Base-by-base conservation (phyloP, 2,329 filamentous ascomycete genomes). In the Botrytis medusae region DNA sequence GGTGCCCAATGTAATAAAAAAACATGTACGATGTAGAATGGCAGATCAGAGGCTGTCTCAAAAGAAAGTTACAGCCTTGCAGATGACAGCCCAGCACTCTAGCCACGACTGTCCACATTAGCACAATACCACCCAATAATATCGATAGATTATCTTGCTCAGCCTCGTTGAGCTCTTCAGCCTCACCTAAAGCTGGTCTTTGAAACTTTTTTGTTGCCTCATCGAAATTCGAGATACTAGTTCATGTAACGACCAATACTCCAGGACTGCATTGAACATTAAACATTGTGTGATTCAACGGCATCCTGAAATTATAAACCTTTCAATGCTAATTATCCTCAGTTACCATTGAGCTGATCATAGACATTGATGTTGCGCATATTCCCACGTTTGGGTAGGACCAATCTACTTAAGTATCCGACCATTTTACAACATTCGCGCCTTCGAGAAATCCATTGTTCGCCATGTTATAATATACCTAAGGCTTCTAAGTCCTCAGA, bases 361-460 rank as follows among this genome's bases (percentile, higher is more conserved):
- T 40, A 68, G 9, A 22, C 22, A 67, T 78, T 77, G 57, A 78
- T 78, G 77, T 78, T 78, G 67, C 77, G 77, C 67, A n/a, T 75
- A 46, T 48, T 57, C 16, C 59, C 37, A 40, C 37, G 44, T 44
- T 40, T 74, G 34, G 73, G 65, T 67, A 76, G 74, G 76, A 63
- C 72, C 59, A 67, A 72, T 51, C 73, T 74, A 57, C 67, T 69
- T 51, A 46, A 46, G 62, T 54, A 22, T 57, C 46, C 46, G 37
- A 40, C 51, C 16, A 46, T 34, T 32, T 46, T 57, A 51, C 40
- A 65, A 32, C 69, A 42, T 51, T 48, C 29, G 14, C 48, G 34
- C 8, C 54, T 51, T 54, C 60, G 34, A 32, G 44, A 25, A 34
- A 20, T 72, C 34, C 67, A 69, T 61, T 65, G n/a, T 37, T 40